A percentile compares a stretch with the other conserved stretches of the same genome.
phyloP scores from a whole-genome alignment of 2,329 filamentous ascomycete genomes.

The Diaporthe capsici region DNA sequence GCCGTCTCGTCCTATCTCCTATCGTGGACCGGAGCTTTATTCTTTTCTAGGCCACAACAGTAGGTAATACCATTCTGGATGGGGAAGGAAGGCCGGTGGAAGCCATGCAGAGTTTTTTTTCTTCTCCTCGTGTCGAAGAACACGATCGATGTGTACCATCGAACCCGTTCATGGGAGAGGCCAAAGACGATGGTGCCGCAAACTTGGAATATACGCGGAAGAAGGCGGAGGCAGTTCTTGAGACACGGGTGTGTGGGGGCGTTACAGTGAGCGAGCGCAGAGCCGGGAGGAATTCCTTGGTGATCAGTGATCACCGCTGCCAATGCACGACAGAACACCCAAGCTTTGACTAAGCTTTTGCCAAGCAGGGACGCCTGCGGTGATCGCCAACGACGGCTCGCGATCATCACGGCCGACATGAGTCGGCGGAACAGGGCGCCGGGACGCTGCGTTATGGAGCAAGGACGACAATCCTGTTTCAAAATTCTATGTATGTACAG shows the following conservation, averaged over 20 bases:
- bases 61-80: neutral
- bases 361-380: neutral
- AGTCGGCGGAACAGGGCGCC: neutral
- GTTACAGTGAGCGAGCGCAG: neutral
- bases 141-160: neutral
- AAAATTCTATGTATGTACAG: neutral
- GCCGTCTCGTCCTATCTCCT: neutral
- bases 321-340: neutral
- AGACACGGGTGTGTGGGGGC: neutral
- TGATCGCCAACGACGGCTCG: neutral
- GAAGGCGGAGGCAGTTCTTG: neutral
- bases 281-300: neutral
- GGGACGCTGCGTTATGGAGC: neutral
- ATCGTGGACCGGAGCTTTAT: neutral
- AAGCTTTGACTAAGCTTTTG: conserved; percentile 26
- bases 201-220: neutral
- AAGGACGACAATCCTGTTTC: neutral
- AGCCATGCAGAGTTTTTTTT: neutral
- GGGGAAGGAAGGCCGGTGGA: neutral
- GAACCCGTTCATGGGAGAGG: neutral
- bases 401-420: neutral
- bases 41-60: neutral
- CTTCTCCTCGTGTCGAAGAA: neutral
- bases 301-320: conserved; percentile 8
- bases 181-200: neutral